These are phyloP conservation scores for Phialocephala subalpina DNA, from an alignment of 2,329 filamentous ascomycete genomes.

Conservation along the genomic window DNA sequence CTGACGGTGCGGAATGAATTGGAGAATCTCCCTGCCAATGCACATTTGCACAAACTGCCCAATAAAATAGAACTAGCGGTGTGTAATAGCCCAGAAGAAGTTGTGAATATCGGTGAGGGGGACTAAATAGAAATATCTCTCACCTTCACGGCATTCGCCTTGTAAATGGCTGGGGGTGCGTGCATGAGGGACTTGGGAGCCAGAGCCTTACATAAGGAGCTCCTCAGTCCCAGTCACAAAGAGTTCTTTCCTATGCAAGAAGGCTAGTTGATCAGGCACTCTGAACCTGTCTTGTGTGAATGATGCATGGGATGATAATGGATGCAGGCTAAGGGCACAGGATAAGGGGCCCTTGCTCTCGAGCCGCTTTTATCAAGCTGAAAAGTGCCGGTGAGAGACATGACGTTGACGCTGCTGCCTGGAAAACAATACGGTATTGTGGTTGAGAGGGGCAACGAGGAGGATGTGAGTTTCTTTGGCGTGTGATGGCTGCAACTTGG, in stretches of 20 bases:
- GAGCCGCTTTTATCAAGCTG: conserved; percentile 15
- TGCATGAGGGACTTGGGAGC: conserved; percentile 29
- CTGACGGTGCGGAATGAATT: conserved; percentile 3
- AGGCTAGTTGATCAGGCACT: conserved; percentile 9
- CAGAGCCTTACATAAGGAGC: conserved; percentile 5
- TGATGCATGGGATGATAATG: conserved; percentile 22
- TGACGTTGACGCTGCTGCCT: conserved; percentile 29
- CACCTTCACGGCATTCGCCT: conserved; percentile 25
- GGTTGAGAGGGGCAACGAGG: conserved; percentile 30
- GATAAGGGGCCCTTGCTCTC: conserved; percentile 21
- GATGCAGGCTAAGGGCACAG: conserved; percentile 24
- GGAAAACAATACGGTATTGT: not conserved
- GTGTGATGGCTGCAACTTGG: conserved; percentile 27
- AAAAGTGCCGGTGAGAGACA: conserved; percentile 15
- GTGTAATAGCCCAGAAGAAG: conserved; percentile 30
- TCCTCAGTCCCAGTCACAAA: conserved; percentile 29
- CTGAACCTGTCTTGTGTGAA: conserved; percentile 17
- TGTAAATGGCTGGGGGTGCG: conserved; percentile 30
- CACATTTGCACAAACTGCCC: conserved; percentile 12
- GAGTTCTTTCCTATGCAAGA: conserved; percentile 32
- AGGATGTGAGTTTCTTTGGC: conserved; percentile 12
- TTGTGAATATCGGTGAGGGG: conserved; percentile 32
- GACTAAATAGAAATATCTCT: conserved; percentile 30
- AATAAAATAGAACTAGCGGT: conserved; percentile 29
- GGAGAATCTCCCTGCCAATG: not conserved